These are phyloP conservation scores for Thamnidium elegans DNA, from an alignment of 192 early-diverging fungal species.

Conservation along the genomic window DNA sequence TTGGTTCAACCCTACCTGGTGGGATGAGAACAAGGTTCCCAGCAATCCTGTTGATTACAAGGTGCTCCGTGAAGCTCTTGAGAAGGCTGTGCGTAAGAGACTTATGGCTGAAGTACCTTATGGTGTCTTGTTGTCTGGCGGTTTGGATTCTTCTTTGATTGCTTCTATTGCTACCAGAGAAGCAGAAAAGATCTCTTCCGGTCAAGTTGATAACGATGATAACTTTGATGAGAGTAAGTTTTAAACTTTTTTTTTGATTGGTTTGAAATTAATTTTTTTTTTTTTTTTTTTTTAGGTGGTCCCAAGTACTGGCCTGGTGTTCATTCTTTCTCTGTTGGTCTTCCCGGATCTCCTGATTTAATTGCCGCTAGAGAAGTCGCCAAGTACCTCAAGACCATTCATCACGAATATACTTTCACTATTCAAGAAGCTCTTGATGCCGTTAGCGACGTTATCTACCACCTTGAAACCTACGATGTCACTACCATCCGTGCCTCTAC, in stretches of 20 bases:
- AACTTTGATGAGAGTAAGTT: slow-evolving; percentile 51
- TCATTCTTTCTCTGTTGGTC: slow-evolving; percentile 97
- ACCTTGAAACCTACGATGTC: slow-evolving; percentile 99
- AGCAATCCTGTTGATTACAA: slow-evolving; percentile 61
- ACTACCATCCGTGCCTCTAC: slow-evolving; percentile 97
- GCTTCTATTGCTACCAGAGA: slow-evolving; percentile 90
- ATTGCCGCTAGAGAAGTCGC: slow-evolving; percentile 86
- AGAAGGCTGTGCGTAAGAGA: slow-evolving; percentile 88
- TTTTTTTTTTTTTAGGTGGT: slow-evolving; percentile 30
- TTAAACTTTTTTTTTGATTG: too few relatives aligned
- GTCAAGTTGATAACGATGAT: slow-evolving; percentile 37
- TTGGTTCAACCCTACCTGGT: slow-evolving; percentile 93
- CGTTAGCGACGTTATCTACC: slow-evolving; percentile 91
- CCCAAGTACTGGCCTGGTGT: slow-evolving; percentile 77
- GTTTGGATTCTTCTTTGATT: slow-evolving; percentile 95
- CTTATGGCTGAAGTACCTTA: slow-evolving; percentile 98
- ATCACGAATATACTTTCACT: slow-evolving; percentile 97
- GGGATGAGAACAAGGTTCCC: slow-evolving; percentile 60
- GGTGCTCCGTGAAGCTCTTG: slow-evolving; percentile 74
- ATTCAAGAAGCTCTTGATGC: slow-evolving; percentile 97
- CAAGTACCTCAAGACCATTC: slow-evolving; percentile 85
- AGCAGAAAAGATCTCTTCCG: slow-evolving; percentile 61
- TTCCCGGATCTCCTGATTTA: slow-evolving; percentile 91
- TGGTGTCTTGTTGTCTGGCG: slow-evolving; percentile 92
- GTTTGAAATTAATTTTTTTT: neutral